phyloP scores from a whole-genome alignment of 2,329 filamentous ascomycete species.

The Aspergillus calidoustus region DNA sequence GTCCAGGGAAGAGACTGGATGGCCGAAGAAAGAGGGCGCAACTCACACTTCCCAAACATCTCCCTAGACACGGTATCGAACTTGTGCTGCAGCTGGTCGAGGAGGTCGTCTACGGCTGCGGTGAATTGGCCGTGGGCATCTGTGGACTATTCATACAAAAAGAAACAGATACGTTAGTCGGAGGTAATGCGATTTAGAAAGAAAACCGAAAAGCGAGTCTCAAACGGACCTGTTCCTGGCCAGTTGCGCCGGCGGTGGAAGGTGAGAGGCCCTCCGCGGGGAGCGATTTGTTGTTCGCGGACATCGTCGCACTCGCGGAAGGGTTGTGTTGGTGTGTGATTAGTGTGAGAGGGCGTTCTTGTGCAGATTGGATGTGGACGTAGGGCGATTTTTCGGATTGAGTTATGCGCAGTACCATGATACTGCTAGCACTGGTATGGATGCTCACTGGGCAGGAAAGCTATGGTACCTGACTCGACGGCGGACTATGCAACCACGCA shows the following conservation, averaged over 20 bases:
- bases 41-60: constrained; percentile 84
- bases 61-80: constrained; percentile 84
- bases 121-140: constrained; percentile 61
- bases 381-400: neutral
- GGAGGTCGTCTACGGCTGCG: constrained; percentile 80
- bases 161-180: neutral
- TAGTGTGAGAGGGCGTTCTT: neutral
- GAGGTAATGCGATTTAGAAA: neutral
- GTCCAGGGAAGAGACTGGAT: neutral
- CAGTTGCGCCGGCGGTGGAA: neutral
- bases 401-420: neutral
- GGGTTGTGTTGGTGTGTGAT: neutral
- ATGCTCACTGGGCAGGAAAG: neutral
- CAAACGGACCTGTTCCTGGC: neutral
- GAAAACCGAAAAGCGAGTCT: neutral
- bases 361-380: neutral
- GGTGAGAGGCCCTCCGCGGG: constrained; percentile 3
- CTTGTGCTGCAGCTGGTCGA: constrained; percentile 83
- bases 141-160: constrained; percentile 22
- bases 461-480: neutral
- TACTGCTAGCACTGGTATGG: neutral
- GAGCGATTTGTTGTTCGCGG: constrained; percentile 3
- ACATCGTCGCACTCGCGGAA: neutral
- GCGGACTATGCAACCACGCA: no score
- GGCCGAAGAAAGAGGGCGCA: neutral